Evolutionary conservation across 257 asterid genomes (phyloP).

Genomic region (Solanum microdontum): DNA sequence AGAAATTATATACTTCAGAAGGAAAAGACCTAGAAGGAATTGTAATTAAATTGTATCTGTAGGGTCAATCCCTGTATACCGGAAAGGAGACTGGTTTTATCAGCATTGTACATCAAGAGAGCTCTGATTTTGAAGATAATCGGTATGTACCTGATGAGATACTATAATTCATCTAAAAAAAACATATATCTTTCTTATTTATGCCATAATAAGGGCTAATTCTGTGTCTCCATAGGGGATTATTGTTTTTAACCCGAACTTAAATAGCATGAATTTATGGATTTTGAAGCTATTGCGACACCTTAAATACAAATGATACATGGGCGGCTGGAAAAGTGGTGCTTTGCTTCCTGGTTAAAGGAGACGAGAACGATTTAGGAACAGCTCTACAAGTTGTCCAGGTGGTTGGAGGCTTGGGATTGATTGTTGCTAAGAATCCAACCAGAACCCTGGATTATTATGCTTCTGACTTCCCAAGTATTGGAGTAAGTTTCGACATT

Average conservation of each 20-base stretch:
- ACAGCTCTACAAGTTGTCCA: neutral
- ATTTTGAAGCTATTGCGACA: conserved; percentile 17
- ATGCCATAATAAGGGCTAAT: neutral
- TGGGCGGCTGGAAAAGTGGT: conserved; percentile 25
- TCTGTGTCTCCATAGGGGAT: no score
- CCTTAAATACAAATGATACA: conserved; percentile 9
- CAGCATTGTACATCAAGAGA: neutral
- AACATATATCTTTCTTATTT: neutral
- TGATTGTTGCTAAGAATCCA: conserved; percentile 15
- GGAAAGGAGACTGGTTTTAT: conserved; percentile 17
- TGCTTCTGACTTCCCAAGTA: conserved; percentile 2
- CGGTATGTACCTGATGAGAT: neutral
- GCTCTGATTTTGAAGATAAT: neutral
- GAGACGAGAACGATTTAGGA: neutral
- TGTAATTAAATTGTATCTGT: neutral
- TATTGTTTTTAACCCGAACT: neutral
- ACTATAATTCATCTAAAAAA: neutral
- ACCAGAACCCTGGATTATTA: neutral
- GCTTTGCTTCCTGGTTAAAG: conserved; percentile 11
- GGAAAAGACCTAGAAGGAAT: neutral
- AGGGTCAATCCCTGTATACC: conserved; percentile 22
- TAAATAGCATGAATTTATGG: neutral
- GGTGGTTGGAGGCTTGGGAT: conserved; percentile 18
- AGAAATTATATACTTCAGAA: neutral
- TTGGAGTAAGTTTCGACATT: conserved; percentile 7